phyloP scores from a whole-genome alignment of 2,329 filamentous ascomycete species.

The Stemphylium beticola region DNA sequence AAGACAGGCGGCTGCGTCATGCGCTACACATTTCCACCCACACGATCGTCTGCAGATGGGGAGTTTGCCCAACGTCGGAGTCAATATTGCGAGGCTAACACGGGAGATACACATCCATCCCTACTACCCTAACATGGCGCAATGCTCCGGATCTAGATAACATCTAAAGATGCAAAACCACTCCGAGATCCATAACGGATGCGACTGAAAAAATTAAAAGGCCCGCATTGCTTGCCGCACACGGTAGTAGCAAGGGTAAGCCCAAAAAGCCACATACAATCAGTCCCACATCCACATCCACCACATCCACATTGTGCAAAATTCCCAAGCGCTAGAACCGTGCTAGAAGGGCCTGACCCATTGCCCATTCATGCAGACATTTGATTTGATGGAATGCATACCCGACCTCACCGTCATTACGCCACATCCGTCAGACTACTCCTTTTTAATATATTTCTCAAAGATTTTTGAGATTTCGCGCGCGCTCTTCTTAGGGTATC shows the following conservation, averaged over 20 bases:
- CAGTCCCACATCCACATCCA: not conserved
- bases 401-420: constrained; percentile 14
- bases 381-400: constrained; percentile 13
- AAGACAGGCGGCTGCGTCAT: not conserved
- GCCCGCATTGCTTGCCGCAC: constrained; percentile 7
- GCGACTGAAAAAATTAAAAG: not conserved
- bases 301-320: constrained; percentile 1
- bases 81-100: constrained; percentile 20
- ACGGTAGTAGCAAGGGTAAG: not conserved
- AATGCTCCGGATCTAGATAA: constrained; percentile 19
- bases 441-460: constrained; percentile 71
- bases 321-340: constrained; percentile 28
- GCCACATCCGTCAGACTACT: constrained; percentile 37
- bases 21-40: no score
- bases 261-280: constrained; percentile 4
- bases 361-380: not conserved
- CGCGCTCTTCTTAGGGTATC: constrained; percentile 84
- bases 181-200: constrained; percentile 1
- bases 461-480: constrained; percentile 74
- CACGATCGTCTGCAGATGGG: not conserved
- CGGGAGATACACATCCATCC: constrained; percentile 9
- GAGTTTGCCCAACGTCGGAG: constrained; percentile 13
- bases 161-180: not conserved
- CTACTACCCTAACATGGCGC: constrained; percentile 18
- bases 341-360: constrained; percentile 23